These are phyloP conservation scores for Cytidiella melzeri DNA, from an alignment of 768 basidiomycete genomes.

Conservation along the genomic window DNA sequence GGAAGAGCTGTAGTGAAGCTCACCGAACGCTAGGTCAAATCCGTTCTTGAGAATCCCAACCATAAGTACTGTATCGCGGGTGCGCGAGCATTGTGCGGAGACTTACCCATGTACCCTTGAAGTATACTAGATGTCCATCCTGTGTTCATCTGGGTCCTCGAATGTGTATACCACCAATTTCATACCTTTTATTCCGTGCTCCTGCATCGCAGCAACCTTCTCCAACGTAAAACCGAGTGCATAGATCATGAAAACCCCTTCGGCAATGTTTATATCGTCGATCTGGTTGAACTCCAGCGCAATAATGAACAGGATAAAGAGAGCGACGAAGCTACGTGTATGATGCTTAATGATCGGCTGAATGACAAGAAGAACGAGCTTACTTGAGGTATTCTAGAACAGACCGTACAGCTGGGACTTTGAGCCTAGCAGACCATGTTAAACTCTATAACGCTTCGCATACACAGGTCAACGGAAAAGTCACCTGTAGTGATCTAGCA, in stretches of 20 bases:
- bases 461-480: constrained; percentile 13
- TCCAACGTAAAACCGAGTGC: constrained; percentile 83
- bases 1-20: not conserved
- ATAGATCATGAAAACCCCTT: constrained; percentile 74
- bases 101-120: constrained; percentile 78
- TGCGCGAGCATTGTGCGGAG: no score
- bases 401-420: constrained; percentile 88
- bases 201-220: constrained; percentile 92
- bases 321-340: constrained; percentile 65
- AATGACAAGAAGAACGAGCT: no score
- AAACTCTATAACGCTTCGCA: not conserved
- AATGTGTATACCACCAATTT: no score
- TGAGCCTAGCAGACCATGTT: constrained; percentile 45
- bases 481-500: constrained; percentile 94
- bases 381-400: constrained; percentile 88
- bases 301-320: constrained; percentile 74
- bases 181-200: constrained; percentile 85
- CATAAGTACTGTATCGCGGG: no score
- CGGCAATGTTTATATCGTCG: constrained; percentile 56
- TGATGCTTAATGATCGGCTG: no score
- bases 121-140: constrained; percentile 51
- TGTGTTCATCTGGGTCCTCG: no score
- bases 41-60: constrained; percentile 54
- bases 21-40: constrained; percentile 88
- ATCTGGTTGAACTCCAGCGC: constrained; percentile 71